phyloP scores from a whole-genome alignment of 129 eudicot genomes.

The Silybum marianum region DNA sequence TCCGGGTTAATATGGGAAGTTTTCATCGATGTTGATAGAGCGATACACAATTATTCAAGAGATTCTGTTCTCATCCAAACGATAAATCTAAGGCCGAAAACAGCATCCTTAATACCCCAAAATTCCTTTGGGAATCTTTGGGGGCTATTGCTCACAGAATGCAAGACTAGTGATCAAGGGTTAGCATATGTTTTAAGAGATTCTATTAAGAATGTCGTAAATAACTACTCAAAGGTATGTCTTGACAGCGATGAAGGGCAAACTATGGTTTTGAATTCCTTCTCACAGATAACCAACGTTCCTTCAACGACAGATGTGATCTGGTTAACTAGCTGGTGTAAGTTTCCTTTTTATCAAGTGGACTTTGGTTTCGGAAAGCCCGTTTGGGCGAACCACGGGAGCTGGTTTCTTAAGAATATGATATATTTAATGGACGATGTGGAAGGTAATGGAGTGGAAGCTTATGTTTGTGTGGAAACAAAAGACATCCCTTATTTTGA shows the following conservation, averaged over 20 bases:
- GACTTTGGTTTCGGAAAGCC: conserved; percentile 32
- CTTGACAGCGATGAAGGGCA: conserved; percentile 22
- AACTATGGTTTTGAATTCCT: conserved; percentile 20
- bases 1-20: conserved; percentile 21
- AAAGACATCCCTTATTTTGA: neutral
- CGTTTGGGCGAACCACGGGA: conserved; percentile 16
- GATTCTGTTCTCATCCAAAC: conserved; percentile 15
- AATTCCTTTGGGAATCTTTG: conserved; percentile 27
- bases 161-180: neutral
- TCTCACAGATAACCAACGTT: neutral
- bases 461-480: neutral
- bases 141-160: neutral
- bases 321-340: conserved; percentile 26
- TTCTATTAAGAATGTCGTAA: neutral
- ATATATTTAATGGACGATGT: neutral
- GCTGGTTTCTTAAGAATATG: neutral
- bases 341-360: conserved; percentile 18
- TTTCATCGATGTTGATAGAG: conserved; percentile 15
- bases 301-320: neutral
- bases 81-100: conserved; percentile 23
- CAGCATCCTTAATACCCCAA: conserved; percentile 21
- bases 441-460: conserved; percentile 18
- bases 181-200: neutral
- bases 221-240: conserved; percentile 5
- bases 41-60: conserved; percentile 8